Evolutionary conservation across 257 asterid species (phyloP), one percentile per base, ranked within the genome.

Genomic region (Echium plantagineum): DNA sequence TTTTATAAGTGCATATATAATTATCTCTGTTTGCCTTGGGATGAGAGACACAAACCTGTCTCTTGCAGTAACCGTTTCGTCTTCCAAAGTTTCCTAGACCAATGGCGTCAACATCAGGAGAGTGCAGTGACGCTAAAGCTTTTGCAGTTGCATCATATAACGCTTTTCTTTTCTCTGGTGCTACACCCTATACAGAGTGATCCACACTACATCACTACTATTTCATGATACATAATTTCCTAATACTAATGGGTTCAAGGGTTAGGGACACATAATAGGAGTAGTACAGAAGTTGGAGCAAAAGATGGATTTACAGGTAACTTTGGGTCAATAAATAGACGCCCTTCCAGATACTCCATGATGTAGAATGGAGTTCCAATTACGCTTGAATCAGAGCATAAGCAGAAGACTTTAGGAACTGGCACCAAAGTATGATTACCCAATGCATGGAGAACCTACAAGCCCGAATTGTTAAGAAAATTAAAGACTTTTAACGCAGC

Each of bases 321-420:
- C 82, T 73, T 82, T 17, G 98, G 96, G 66, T 91, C 83, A 16
- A 88, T 55, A 68, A 71, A 91, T 64, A 91, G 88, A 64, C 96
- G 98, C 57, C 96, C 98, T 79, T 91, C 96, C 28, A 91, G 71
- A 72, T 80, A 91, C 79, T 88, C 96, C 98, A 88, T 91, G 63
- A 91, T 84, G 84, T 91, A 91, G 75, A 91, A 91, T 26, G 52
- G 22, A 46, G 30, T 15, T 10, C 52, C 52, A 19, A 53, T 8
- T 22, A 53, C 21, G 8, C 13, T 53, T 9, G 24, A 8, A 53
- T n/a, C 21, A 21, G 22, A 26, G 28, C 17, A 53, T 19, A 18
- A 53, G 15, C 32, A 57, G 9, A 35, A 21, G 35, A 21, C 31
- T 9, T 31, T 15, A 3, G 24, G 26, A 47, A 26, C 98, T 0